Percentiles rank a stretch among this genome's conserved stretches.
Evolutionary conservation across 768 basidiomycete genomes (phyloP).

Genomic region (Thelephora ganbajun): DNA sequence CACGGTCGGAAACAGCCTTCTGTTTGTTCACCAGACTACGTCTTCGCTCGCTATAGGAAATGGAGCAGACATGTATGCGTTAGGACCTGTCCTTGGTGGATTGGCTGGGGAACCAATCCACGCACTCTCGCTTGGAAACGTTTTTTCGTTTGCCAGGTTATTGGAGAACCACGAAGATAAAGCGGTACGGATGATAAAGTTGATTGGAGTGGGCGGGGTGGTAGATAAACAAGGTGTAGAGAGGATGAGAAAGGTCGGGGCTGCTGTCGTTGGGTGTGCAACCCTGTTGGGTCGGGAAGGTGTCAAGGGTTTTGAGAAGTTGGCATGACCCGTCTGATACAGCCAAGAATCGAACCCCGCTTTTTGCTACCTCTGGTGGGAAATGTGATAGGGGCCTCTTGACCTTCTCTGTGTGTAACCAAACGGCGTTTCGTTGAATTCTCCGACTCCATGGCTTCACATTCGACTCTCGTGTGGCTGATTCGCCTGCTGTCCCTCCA

Average conservation of each 20-base stretch:
- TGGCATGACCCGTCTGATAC: not conserved
- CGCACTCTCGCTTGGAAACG: conserved; percentile 67
- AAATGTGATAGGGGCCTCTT: too few relatives aligned
- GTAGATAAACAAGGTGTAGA: conserved; percentile 40
- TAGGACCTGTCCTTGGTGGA: conserved; percentile 56
- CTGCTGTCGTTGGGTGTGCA: conserved; percentile 53
- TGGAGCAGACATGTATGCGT: conserved; percentile 27
- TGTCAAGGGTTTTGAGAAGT: conserved; percentile 21
- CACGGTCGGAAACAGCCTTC: conserved; percentile 57
- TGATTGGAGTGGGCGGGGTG: conserved; percentile 81
- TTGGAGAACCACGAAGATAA: conserved; percentile 27
- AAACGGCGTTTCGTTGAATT: too few relatives aligned
- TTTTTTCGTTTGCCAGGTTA: conserved; percentile 42
- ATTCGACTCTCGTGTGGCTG: too few relatives aligned
- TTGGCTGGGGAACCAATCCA: conserved; percentile 70
- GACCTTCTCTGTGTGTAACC: too few relatives aligned
- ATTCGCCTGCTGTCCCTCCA: too few relatives aligned
- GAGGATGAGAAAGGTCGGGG: conserved; percentile 68
- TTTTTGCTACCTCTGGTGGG: too few relatives aligned
- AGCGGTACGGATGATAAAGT: conserved; percentile 32
- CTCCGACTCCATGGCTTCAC: too few relatives aligned
- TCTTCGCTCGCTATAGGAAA: conserved; percentile 6
- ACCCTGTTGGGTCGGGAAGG: conserved; percentile 32
- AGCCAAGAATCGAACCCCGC: too few relatives aligned
- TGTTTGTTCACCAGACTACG: conserved; percentile 42